phyloP scores from a whole-genome alignment of 2,329 filamentous ascomycete genomes.

The Penicillium sp. region DNA sequence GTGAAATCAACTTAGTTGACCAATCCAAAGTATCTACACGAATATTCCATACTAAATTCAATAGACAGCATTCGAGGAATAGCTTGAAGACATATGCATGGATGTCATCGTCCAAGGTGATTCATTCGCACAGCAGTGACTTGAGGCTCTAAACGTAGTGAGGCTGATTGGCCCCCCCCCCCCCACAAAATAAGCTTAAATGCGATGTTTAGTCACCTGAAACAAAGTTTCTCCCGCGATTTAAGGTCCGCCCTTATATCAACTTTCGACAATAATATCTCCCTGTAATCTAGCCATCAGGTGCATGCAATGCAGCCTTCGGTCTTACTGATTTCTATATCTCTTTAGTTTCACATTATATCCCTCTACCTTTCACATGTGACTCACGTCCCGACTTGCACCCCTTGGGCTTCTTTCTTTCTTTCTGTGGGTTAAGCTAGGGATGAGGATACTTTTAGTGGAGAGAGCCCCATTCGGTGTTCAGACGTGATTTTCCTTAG shows the following conservation, averaged over 20 bases:
- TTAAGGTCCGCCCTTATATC: background rate
- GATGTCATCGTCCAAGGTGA: background rate
- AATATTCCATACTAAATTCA: background rate
- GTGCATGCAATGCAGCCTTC: too few relatives aligned
- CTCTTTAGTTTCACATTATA: too few relatives aligned
- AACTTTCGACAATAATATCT: too few relatives aligned
- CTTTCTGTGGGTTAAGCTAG: background rate
- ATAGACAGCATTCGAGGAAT: background rate
- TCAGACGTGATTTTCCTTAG: too few relatives aligned
- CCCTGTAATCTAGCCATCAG: too few relatives aligned
- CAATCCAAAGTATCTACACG: background rate
- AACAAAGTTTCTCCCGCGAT: background rate
- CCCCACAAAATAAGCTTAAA: slow-evolving; percentile 1
- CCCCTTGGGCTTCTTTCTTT: too few relatives aligned
- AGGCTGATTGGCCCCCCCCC: background rate
- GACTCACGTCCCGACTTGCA: too few relatives aligned
- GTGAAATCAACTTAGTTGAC: background rate
- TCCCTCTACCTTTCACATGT: too few relatives aligned
- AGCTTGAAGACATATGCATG: background rate
- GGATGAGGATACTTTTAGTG: too few relatives aligned
- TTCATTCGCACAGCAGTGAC: background rate
- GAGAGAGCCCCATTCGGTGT: too few relatives aligned
- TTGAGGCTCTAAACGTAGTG: background rate
- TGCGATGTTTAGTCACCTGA: background rate
- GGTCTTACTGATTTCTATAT: too few relatives aligned